Evolutionary conservation across 164 flowering plant species (phyloP).

Genomic region (Berberis thunbergii): DNA sequence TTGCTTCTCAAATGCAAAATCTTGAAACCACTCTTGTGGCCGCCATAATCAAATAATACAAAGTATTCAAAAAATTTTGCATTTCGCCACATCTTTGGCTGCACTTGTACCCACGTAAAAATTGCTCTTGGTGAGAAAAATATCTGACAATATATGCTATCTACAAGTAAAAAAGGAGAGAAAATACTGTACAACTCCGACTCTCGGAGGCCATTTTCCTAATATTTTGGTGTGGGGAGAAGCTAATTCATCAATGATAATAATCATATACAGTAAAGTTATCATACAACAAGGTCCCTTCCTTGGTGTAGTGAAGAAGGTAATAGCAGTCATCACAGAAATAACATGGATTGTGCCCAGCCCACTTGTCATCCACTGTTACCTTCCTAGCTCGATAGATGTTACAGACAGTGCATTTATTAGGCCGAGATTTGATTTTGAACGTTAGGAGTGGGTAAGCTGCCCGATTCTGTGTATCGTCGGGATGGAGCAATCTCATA

Average conservation of each 20-base stretch:
- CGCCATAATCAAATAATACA: too few species aligned
- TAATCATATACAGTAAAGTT: slow-evolving; percentile 40
- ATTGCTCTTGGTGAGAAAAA: too few species aligned
- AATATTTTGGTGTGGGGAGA: too few species aligned
- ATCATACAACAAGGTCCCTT: slow-evolving; percentile 29
- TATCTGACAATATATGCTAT: too few species aligned
- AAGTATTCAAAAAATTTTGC: too few species aligned
- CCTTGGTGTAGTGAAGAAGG: slow-evolving; percentile 2
- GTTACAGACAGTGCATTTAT: slow-evolving; percentile 65
- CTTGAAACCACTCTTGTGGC: too few species aligned
- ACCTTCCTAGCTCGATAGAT: slow-evolving; percentile 51
- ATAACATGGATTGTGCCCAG: slow-evolving; percentile 64
- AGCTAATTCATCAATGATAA: background rate
- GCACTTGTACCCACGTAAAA: too few species aligned
- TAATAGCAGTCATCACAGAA: slow-evolving; percentile 32
- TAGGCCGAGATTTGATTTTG: slow-evolving; percentile 29
- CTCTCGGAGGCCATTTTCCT: too few species aligned
- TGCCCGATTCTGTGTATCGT: slow-evolving; percentile 59
- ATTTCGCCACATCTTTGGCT: too few species aligned
- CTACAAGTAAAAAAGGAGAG: too few species aligned
- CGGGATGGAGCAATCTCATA: slow-evolving; percentile 82
- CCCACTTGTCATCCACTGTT: slow-evolving; percentile 83
- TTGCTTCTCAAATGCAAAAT: too few species aligned
- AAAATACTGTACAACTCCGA: too few species aligned
- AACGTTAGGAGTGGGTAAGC: slow-evolving; percentile 55